phyloP scores from a whole-genome alignment of 2,329 filamentous ascomycete genomes.

The Cercospora canescens region DNA sequence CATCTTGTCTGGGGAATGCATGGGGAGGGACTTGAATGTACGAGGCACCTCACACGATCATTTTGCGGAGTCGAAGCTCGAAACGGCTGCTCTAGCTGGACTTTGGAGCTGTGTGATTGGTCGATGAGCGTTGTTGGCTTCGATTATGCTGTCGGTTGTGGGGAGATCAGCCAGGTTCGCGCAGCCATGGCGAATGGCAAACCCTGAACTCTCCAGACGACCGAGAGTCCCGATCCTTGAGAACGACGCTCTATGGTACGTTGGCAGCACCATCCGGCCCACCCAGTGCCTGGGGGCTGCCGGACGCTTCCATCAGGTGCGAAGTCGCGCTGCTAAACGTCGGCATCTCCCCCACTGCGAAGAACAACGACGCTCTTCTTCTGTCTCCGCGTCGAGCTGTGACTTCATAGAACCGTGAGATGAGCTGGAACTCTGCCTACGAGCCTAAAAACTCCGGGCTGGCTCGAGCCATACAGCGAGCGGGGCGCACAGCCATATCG shows the following conservation, averaged over 20 bases:
- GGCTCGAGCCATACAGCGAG: constrained; percentile 1
- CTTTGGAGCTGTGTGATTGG: constrained; percentile 20
- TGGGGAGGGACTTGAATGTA: background rate
- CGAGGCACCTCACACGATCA: constrained; percentile 27
- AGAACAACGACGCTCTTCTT: background rate
- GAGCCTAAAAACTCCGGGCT: background rate
- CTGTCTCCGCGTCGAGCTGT: background rate
- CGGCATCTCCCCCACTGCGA: background rate
- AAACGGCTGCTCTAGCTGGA: constrained; percentile 17
- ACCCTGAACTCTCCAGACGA: constrained; percentile 18
- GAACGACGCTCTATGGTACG: background rate
- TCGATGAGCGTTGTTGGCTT: constrained; percentile 11
- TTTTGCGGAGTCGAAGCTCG: constrained; percentile 24
- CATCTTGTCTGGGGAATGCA: constrained; percentile 5
- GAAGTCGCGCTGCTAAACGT: background rate
- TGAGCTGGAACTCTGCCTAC: background rate
- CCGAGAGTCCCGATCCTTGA: constrained; percentile 14
- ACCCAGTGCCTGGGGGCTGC: too few relatives aligned
- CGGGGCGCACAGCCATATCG: constrained; percentile 1
- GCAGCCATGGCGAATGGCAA: constrained; percentile 15
- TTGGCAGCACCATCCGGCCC: background rate
- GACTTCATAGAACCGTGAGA: background rate
- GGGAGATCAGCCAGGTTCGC: constrained; percentile 11
- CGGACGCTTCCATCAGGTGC: background rate
- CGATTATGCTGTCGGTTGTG: constrained; percentile 16